Evolutionary conservation across 1,139 yeast species (phyloP).

Genomic region (Suhomyces kunorum): DNA sequence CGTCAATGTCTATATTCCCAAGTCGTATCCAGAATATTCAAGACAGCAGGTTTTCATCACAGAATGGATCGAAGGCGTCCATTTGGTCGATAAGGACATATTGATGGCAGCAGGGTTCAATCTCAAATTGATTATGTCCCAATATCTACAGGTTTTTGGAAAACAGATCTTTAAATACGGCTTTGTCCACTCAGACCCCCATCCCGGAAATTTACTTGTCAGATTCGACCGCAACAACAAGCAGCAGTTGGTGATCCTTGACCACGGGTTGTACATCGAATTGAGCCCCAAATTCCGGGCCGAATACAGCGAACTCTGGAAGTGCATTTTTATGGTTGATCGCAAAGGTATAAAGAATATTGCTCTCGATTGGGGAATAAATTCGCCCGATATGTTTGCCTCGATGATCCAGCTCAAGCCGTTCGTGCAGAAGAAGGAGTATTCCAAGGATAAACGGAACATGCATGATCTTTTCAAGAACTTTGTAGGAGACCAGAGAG

Average conservation of each 20-base stretch:
- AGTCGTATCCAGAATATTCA: slow-evolving; percentile 45
- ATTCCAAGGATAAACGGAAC: slow-evolving; percentile 19
- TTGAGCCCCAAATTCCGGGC: slow-evolving; percentile 52
- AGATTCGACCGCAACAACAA: slow-evolving; percentile 40
- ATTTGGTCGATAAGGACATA: slow-evolving; percentile 49
- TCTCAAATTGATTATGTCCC: slow-evolving; percentile 48
- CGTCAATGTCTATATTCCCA: slow-evolving; percentile 49
- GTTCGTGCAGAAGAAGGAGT: slow-evolving; percentile 12
- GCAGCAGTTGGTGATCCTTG: slow-evolving; percentile 68
- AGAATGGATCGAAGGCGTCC: slow-evolving; percentile 78
- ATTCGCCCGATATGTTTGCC: slow-evolving; percentile 65
- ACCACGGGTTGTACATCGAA: slow-evolving; percentile 70
- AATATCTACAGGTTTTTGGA: slow-evolving; percentile 58
- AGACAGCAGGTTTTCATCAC: slow-evolving; percentile 56
- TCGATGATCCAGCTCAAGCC: slow-evolving; percentile 59
- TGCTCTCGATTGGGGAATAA: slow-evolving; percentile 67
- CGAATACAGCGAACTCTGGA: slow-evolving; percentile 67
- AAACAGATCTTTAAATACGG: slow-evolving; percentile 77
- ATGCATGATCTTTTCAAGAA: slow-evolving; percentile 27
- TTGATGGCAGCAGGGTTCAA: slow-evolving; percentile 45
- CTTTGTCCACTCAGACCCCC: slow-evolving; percentile 78
- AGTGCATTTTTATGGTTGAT: slow-evolving; percentile 57
- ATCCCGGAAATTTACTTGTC: slow-evolving; percentile 74
- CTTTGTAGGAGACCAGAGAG: slow-evolving; percentile 61
- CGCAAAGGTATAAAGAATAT: slow-evolving; percentile 48